Evolutionary conservation across 129 eudicot genomes (phyloP), one percentile per base, ranked within the genome.

Genomic region (Daucus carota): DNA sequence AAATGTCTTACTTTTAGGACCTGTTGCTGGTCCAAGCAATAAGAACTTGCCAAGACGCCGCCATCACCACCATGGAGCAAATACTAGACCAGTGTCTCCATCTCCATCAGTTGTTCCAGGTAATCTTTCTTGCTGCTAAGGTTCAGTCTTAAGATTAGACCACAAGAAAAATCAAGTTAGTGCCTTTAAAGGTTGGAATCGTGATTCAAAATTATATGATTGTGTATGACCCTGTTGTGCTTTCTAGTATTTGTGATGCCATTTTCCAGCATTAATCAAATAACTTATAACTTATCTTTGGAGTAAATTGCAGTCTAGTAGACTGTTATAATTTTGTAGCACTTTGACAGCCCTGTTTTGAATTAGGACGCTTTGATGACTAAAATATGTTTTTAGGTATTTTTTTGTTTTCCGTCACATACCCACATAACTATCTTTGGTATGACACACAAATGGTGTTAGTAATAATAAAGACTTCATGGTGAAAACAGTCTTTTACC

Each of bases 81-180:
- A 84, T 81, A 76, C 86, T 45, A 85, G 42, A 86, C 83, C 84
- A 70, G 46, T 87, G 73, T 70, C 98, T 59, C 95, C 95, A 41
- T 82, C 96, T 79, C 97, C 97, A 50, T 84, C 96, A 22, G 70
- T 87, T 20, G 70, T 76, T 76, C 84, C 96, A 84, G 98, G 98
- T 90, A 80, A 75, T 40, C 50, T 18, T 24, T 14, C 42, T 3
- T 67, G 42, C 41, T 34, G 8, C 8, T 1, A 15, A 63, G 29
- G 70, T 29, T 3, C 8, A 63, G 18, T 65, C 22, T 34, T 34
- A 28, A 65, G 26, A 63, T 1, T 4, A 31, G 11, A 60, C 15
- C 34, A 60, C 31, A 26, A 60, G 17, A 26, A 26, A 26, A 26
- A 29, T 18, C 28, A 34, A 26, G 68, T 29, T 29, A 0, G 33